Conservation (phyloP, 805 yeast genomes). For the Sporopachydermia quercuum region DNA sequence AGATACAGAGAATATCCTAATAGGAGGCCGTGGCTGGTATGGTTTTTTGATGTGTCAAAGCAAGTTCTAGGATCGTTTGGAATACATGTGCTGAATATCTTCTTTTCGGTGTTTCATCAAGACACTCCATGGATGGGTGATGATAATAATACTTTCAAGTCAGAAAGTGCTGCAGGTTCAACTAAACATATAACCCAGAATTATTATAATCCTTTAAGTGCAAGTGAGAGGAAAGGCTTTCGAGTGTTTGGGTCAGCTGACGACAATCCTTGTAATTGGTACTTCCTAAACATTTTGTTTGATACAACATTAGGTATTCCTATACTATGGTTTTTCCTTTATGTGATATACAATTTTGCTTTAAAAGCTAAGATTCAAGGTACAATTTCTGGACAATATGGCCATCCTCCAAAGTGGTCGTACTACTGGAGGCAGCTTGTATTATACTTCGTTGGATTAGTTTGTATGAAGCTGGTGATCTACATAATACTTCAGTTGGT, state of each 20-base stretch:
- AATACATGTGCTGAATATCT: constrained; percentile 64
- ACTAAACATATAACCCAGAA: constrained; percentile 21
- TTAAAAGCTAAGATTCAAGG: constrained; percentile 26
- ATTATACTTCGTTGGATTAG: constrained; percentile 50
- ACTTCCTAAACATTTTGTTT: constrained; percentile 71
- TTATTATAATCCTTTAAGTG: background rate
- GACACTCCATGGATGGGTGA: too few species aligned
- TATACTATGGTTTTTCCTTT: constrained; percentile 46
- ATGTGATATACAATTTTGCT: constrained; percentile 32
- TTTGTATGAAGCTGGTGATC: constrained; percentile 46
- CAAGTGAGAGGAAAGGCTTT: constrained; percentile 1
- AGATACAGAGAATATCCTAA: constrained; percentile 66
- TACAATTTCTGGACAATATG: constrained; percentile 43
- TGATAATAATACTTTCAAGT: too few species aligned
- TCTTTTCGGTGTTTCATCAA: constrained; percentile 43
- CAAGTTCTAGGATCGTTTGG: constrained; percentile 81
- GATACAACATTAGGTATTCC: constrained; percentile 95
- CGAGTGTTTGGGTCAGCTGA: constrained; percentile 11
- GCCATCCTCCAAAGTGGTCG: constrained; percentile 43
- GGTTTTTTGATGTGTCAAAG: constrained; percentile 83
- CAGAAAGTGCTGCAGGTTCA: constrained; percentile 13
- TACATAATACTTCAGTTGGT: constrained; percentile 42
- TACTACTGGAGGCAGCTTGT: constrained; percentile 60
- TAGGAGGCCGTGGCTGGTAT: constrained; percentile 73
- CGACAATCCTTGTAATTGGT: constrained; percentile 85